Evolutionary conservation across 306 rosid species (phyloP).

Genomic region (Trichosanthes truncata): DNA sequence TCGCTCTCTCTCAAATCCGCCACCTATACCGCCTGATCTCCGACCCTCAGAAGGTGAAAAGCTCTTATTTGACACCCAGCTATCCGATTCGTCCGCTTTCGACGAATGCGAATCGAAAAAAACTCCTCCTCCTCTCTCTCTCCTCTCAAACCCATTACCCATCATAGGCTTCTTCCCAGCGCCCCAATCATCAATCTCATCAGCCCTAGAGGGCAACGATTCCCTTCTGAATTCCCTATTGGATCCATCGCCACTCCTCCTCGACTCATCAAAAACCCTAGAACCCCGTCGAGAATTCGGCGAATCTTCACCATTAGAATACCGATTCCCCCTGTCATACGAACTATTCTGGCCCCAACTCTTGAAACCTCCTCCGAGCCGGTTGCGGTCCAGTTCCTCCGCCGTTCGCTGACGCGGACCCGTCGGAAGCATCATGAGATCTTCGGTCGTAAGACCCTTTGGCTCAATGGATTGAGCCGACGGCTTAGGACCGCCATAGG

Average conservation of each 20-base stretch:
- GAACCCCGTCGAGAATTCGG: constrained; percentile 63
- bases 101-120: constrained; percentile 68
- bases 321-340: constrained; percentile 19
- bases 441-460: constrained; percentile 22
- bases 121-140: constrained; percentile 43
- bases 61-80: constrained; percentile 72
- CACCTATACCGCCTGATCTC: constrained; percentile 32
- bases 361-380: constrained; percentile 59
- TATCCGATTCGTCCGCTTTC: constrained; percentile 76
- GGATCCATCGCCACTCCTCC: constrained; percentile 31
- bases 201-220: constrained; percentile 68
- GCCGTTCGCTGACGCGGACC: constrained; percentile 85
- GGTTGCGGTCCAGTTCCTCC: constrained; percentile 59
- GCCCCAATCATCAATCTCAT: constrained; percentile 81
- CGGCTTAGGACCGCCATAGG: constrained; percentile 35
- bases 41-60: constrained; percentile 50
- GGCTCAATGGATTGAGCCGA: constrained; percentile 16
- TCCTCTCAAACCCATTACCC: constrained; percentile 47
- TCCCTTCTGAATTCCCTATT: constrained; percentile 49
- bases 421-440: constrained; percentile 55
- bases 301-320: constrained; percentile 38
- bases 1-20: constrained; percentile 51
- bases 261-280: constrained; percentile 54
- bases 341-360: constrained; percentile 30
- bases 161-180: constrained; percentile 46